Percentiles rank a stretch among this genome's conserved stretches.
Evolutionary conservation across 495 filamentous ascomycete genomes (phyloP).

Genomic region (Thozetella sp.): DNA sequence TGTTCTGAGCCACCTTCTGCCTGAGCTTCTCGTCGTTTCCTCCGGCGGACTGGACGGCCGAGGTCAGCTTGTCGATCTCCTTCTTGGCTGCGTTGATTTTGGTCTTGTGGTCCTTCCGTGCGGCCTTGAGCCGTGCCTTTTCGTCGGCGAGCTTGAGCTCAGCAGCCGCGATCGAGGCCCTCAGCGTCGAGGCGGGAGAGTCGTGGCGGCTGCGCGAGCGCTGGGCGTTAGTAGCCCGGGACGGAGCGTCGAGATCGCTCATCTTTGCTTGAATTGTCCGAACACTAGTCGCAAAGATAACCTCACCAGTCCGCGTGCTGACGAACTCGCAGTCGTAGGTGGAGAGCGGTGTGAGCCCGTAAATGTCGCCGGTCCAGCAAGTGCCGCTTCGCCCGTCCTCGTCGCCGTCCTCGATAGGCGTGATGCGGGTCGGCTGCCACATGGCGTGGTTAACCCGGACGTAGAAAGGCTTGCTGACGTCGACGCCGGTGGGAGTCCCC

Average conservation of each 20-base stretch:
- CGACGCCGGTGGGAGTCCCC: slow-evolving; percentile 44
- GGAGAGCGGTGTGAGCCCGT: slow-evolving; percentile 81
- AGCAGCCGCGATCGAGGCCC: slow-evolving; percentile 80
- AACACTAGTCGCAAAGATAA: slow-evolving; percentile 78
- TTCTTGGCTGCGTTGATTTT: slow-evolving; percentile 69
- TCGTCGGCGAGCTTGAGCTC: slow-evolving; percentile 79
- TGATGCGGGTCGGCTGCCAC: slow-evolving; percentile 82
- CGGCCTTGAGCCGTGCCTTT: slow-evolving; percentile 71
- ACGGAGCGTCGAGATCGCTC: slow-evolving; percentile 56
- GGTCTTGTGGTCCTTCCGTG: slow-evolving; percentile 78
- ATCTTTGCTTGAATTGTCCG: slow-evolving; percentile 75
- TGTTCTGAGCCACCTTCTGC: slow-evolving; percentile 76
- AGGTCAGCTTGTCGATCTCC: slow-evolving; percentile 76
- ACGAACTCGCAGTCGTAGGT: slow-evolving; percentile 87
- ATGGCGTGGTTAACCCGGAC: slow-evolving; percentile 86
- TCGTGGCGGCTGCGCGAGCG: slow-evolving; percentile 69
- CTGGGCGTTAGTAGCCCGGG: slow-evolving; percentile 44
- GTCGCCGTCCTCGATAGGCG: slow-evolving; percentile 56
- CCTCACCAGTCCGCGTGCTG: slow-evolving; percentile 68
- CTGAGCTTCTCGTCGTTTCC: slow-evolving; percentile 81
- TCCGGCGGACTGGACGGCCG: slow-evolving; percentile 69
- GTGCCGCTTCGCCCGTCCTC: slow-evolving; percentile 41
- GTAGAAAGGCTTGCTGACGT: slow-evolving; percentile 75
- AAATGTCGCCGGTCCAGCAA: slow-evolving; percentile 82
- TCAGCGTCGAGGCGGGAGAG: slow-evolving; percentile 87